phyloP scores from a whole-genome alignment of 305 asterid species.

The Fraxinus albicans region DNA sequence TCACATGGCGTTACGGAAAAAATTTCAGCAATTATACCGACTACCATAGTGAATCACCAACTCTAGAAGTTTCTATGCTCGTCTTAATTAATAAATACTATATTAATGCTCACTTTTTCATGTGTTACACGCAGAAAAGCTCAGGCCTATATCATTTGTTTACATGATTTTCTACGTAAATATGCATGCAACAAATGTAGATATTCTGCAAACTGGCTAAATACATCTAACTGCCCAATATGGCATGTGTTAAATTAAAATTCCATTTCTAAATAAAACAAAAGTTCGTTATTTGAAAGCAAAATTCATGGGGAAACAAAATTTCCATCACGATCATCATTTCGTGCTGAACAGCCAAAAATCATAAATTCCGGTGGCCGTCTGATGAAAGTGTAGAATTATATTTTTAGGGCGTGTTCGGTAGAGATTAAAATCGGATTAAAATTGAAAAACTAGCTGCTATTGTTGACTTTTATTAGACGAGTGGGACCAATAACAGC shows the following conservation, averaged over 20 bases:
- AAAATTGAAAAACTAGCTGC: no score
- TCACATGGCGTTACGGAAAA: not conserved
- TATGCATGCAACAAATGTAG: not conserved
- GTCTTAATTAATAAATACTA: not conserved
- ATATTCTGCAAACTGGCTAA: not conserved
- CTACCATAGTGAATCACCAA: not conserved
- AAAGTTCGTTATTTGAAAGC: not conserved
- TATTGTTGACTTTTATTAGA: no score
- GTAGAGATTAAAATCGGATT: no score
- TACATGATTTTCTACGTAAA: not conserved
- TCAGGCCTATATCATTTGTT: not conserved
- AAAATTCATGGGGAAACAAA: not conserved
- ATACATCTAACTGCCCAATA: not conserved
- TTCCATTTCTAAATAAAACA: not conserved
- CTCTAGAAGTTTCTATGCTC: not conserved
- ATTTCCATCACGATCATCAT: not conserved
- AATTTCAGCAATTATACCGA: not conserved
- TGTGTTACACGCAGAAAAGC: not conserved
- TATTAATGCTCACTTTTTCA: not conserved
- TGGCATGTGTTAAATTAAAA: not conserved
- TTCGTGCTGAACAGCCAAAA: not conserved
- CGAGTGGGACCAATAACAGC: no score
- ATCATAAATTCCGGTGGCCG: not conserved
- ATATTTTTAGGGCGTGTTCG: no score
- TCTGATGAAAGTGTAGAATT: not conserved